Evolutionary conservation across 306 rosid genomes (phyloP).

Genomic region (Pueraria montana): DNA sequence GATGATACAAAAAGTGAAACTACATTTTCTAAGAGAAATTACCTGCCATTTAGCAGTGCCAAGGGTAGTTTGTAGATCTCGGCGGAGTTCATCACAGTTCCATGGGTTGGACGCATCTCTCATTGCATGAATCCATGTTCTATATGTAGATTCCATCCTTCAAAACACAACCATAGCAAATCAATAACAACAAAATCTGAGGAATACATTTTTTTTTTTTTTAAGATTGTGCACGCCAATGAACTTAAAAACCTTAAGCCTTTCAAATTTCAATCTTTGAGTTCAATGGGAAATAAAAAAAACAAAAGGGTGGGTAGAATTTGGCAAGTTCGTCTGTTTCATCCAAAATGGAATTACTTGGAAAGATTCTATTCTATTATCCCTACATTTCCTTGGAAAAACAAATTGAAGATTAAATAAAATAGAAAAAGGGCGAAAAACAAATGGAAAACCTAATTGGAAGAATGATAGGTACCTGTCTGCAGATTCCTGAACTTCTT

Average conservation of each 20-base stretch:
- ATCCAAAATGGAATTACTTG: conserved; percentile 10
- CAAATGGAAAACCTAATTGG: conserved; percentile 3
- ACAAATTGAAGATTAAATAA: not conserved
- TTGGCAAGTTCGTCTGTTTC: conserved; percentile 10
- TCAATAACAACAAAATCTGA: conserved; percentile 37
- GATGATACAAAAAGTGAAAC: not conserved
- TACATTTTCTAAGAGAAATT: not conserved
- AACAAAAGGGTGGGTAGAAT: not conserved
- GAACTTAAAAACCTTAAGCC: conserved; percentile 11
- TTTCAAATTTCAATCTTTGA: not conserved
- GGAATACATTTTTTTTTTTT: not conserved
- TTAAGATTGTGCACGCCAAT: conserved; percentile 9
- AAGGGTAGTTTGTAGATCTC: conserved; percentile 86
- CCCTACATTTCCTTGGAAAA: not conserved
- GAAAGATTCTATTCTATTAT: not conserved
- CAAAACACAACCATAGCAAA: conserved; percentile 32
- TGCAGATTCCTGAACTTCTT: conserved; percentile 96
- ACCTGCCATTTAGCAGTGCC: conserved; percentile 99
- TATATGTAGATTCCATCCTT: conserved; percentile 92
- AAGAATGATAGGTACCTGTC: conserved; percentile 69
- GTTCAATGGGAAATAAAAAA: not conserved
- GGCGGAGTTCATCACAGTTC: conserved; percentile 71
- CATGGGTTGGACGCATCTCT: conserved; percentile 69
- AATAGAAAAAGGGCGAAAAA: not conserved
- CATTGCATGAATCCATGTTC: conserved; percentile 80